Percentiles rank a stretch among this genome's conserved stretches.
Conservation (phyloP, 1,139 yeast genomes). For the Suhomyces coccinellae region DNA sequence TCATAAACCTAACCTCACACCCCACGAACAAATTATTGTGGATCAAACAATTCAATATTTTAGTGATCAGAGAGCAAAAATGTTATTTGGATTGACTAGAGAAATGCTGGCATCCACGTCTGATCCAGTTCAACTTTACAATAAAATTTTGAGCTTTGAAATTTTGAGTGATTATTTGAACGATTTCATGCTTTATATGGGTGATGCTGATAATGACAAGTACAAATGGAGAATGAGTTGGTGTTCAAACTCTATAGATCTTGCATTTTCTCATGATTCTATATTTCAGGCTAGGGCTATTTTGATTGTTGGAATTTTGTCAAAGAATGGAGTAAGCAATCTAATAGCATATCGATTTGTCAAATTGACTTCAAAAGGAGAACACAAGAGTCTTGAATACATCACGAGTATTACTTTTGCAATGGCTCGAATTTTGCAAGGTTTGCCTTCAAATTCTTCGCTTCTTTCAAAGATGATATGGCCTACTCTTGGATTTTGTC, state of each 20-base stretch:
- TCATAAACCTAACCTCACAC: conserved; percentile 54
- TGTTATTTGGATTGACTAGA: conserved; percentile 78
- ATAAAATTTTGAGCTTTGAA: conserved; percentile 57
- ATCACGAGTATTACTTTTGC: conserved; percentile 46
- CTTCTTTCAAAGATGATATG: conserved; percentile 65
- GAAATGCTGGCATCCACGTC: conserved; percentile 39
- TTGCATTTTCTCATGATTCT: conserved; percentile 61
- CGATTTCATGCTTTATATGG: conserved; percentile 49
- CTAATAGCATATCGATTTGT: conserved; percentile 52
- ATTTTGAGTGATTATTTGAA: conserved; percentile 62
- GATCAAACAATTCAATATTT: conserved; percentile 57
- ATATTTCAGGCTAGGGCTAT: conserved; percentile 73
- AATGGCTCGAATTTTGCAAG: conserved; percentile 61
- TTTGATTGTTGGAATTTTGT: conserved; percentile 68
- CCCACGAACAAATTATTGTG: conserved; percentile 44
- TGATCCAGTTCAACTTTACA: conserved; percentile 45
- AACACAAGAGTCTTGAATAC: conserved; percentile 34
- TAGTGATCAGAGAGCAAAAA: conserved; percentile 70
- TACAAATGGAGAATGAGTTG: conserved; percentile 69
- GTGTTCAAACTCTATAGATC: conserved; percentile 64
- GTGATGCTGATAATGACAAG: conserved; percentile 49
- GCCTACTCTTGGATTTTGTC: conserved; percentile 50
- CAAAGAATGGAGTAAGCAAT: conserved; percentile 65
- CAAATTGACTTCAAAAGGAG: conserved; percentile 31
- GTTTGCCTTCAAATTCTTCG: conserved; percentile 55